These are phyloP conservation scores for Claviceps quebecensis DNA, from an alignment of 2,329 filamentous ascomycete genomes.

Conservation along the genomic window DNA sequence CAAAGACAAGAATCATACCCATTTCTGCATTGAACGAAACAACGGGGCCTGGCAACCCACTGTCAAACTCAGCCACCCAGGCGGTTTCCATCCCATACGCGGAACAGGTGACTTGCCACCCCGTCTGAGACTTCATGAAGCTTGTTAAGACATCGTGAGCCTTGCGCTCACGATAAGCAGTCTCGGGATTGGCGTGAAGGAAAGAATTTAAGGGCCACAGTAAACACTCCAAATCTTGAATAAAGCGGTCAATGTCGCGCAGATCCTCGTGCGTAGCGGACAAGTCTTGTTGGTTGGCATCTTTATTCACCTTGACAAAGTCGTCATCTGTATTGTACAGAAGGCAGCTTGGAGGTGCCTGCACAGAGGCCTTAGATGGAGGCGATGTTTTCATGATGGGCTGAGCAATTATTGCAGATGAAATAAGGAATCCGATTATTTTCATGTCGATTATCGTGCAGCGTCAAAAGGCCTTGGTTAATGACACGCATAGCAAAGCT, in stretches of 20 bases:
- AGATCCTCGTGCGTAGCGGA: constrained; percentile 12
- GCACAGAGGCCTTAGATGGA: neutral
- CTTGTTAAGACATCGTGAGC: constrained; percentile 26
- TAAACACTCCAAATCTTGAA: constrained; percentile 6
- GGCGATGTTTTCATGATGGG: neutral
- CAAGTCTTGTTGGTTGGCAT: neutral
- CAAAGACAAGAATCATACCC: constrained; percentile 7
- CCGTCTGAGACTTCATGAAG: constrained; percentile 19
- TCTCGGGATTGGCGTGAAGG: constrained; percentile 31
- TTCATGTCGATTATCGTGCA: neutral
- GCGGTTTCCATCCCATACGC: constrained; percentile 30
- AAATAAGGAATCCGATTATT: neutral
- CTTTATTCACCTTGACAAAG: neutral
- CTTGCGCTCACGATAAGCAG: constrained; percentile 25
- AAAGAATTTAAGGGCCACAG: constrained; percentile 24
- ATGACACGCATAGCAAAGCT: neutral
- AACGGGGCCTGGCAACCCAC: constrained; percentile 18
- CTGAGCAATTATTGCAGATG: neutral
- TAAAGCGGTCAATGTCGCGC: constrained; percentile 23
- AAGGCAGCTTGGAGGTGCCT: neutral
- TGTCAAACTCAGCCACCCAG: constrained; percentile 27
- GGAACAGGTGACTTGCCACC: constrained; percentile 25
- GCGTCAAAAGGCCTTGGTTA: neutral
- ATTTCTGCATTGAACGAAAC: constrained; percentile 29
- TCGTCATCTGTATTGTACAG: neutral